Percentiles rank a stretch among this genome's conserved stretches.
Conservation (phyloP, 192 early-diverging fungal genomes). For the Podila epicladia region DNA sequence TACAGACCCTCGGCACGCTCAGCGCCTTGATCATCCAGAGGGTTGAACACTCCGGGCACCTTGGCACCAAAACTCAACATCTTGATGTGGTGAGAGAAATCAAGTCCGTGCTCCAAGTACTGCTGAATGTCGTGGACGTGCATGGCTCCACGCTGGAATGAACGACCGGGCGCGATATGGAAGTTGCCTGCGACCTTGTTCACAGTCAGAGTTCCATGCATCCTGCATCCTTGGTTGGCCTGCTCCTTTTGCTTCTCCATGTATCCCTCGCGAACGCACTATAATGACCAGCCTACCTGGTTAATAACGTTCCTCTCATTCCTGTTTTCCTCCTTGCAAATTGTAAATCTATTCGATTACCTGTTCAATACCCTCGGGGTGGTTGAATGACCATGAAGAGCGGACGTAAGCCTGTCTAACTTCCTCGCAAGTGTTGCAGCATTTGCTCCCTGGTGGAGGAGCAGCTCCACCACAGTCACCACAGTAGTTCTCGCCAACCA, state of each 20-base stretch:
- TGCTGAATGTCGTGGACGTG: constrained; percentile 83
- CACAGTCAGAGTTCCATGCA: constrained; percentile 82
- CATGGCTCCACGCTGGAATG: constrained; percentile 72
- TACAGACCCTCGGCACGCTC: constrained; percentile 20
- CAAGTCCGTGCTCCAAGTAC: constrained; percentile 71
- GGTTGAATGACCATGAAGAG: constrained; percentile 84
- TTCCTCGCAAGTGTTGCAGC: constrained; percentile 96
- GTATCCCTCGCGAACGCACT: constrained; percentile 90
- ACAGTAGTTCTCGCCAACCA: constrained; percentile 69
- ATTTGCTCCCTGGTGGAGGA: constrained; percentile 69
- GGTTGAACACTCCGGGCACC: constrained; percentile 64
- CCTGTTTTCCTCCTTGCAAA: not conserved
- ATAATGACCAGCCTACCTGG: not conserved
- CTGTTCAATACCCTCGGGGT: constrained; percentile 85
- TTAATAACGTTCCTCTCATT: not conserved
- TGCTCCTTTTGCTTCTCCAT: constrained; percentile 77
- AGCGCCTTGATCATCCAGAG: constrained; percentile 60
- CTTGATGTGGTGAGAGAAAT: constrained; percentile 87
- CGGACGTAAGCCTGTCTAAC: constrained; percentile 86
- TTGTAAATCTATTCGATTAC: constrained; percentile 28
- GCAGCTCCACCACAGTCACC: constrained; percentile 90
- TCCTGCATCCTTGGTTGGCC: constrained; percentile 89
- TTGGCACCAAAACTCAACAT: constrained; percentile 81
- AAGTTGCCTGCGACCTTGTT: constrained; percentile 96
- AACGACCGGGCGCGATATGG: constrained; percentile 91